Base-by-base conservation (phyloP, 2,329 filamentous ascomycete species). In the Capronia coronata region DNA sequence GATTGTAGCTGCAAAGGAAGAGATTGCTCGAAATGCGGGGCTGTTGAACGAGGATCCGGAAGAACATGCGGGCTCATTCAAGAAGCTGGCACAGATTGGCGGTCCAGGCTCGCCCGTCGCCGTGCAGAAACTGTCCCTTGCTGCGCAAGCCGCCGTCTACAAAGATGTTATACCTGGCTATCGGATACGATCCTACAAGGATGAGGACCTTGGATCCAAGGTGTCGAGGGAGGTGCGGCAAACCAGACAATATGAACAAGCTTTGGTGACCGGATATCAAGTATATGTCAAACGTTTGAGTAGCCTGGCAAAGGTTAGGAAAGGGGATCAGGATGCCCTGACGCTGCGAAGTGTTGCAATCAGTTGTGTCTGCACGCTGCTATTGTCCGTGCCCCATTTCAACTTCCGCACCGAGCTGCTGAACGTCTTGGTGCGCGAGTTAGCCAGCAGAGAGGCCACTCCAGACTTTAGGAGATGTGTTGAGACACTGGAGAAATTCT, bases 151-250 rank as follows among this genome's bases (percentile, higher is more conserved):
- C 65, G 80, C 90, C 0, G 82, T 97, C 10, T 98, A 91, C 75
- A 95, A 91, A 67, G 93, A 97, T 68, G 79, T 96, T 40, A 97
- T 98, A 51, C 93, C 93, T 0, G 93, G 93, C 18, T 98, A 98
- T 67, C 79, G 93, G 53, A 97, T 98, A 72, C 83, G 93, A 14
- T 86, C 88, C 1, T 72, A 88, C 2, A 75, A 78, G 1, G 87
- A 94, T 52, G 84, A 88, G 25, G 81, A 84, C 38, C 76, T 84
- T 63, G 78, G 79, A 50, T 83, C 83, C 56, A 94, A 94, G 66
- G 72, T 97, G 1, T 95, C 90, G 3, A 96, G 95, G 65, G 93
- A 97, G 22, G 88, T 97, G 27, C 82, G 85, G 63, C 84, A 81
- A 59, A 70, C 95, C 55, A 80, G 90, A 47, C 75, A 80, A 38